Evolutionary conservation across 2,329 filamentous ascomycete species (phyloP).

Genomic region (Phaeophleospora eucalypticola): DNA sequence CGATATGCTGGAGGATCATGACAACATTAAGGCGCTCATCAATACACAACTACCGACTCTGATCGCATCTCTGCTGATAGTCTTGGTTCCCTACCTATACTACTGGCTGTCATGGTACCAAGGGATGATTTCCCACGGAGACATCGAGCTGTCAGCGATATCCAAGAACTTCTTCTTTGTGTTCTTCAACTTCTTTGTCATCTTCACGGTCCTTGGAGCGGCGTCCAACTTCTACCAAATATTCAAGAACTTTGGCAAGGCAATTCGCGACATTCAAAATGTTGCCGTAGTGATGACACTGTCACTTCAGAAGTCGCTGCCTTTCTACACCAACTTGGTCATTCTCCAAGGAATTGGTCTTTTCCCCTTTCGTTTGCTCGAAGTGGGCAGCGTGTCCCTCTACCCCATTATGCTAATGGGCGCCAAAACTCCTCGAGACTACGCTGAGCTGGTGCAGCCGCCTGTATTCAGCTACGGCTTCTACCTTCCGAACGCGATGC

Average conservation of each 20-base stretch:
- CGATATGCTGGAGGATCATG: constrained; percentile 62
- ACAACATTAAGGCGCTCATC: constrained; percentile 69
- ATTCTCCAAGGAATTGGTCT: constrained; percentile 90
- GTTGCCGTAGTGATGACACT: constrained; percentile 71
- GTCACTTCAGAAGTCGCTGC: constrained; percentile 68
- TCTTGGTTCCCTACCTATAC: constrained; percentile 89
- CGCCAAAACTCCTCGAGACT: constrained; percentile 86
- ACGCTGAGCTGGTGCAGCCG: constrained; percentile 73
- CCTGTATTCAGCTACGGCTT: constrained; percentile 94
- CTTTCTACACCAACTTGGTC: constrained; percentile 92
- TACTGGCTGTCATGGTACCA: constrained; percentile 87
- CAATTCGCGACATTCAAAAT: constrained; percentile 71
- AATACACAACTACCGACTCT: constrained; percentile 84
- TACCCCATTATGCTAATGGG: constrained; percentile 76
- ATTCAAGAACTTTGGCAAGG: constrained; percentile 61
- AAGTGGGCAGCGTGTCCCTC: constrained; percentile 79
- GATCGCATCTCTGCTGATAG: constrained; percentile 79
- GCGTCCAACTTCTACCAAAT: constrained; percentile 63
- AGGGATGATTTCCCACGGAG: constrained; percentile 91
- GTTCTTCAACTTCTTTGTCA: constrained; percentile 97
- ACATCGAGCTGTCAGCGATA: constrained; percentile 89
- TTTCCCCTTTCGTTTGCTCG: constrained; percentile 84
- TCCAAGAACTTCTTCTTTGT: constrained; percentile 98
- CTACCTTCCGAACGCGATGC: constrained; percentile 84
- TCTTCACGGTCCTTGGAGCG: constrained; percentile 85